These are phyloP conservation scores for Cytidiella melzeri DNA, from an alignment of 768 basidiomycete species.

Conservation along the genomic window DNA sequence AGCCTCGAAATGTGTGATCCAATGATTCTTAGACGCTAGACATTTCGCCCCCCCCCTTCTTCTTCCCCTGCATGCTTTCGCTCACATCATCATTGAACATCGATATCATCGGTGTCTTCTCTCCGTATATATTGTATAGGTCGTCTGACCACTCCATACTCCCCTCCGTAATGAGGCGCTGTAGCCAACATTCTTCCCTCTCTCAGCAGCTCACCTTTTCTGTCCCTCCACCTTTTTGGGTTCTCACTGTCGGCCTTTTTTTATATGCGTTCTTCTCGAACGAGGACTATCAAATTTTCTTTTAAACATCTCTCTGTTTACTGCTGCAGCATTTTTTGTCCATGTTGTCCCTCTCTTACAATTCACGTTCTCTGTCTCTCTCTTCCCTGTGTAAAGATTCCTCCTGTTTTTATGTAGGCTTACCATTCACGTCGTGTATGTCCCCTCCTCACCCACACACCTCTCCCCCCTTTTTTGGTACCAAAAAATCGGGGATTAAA, in stretches of 20 bases:
- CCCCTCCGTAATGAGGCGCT: conserved; percentile 7
- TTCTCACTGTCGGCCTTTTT: conserved; percentile 14
- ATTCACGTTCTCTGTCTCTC: conserved; percentile 4
- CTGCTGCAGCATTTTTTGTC: conserved; percentile 10
- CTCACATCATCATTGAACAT: not conserved
- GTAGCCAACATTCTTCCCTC: not conserved
- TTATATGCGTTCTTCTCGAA: no score
- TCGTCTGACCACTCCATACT: conserved; percentile 5
- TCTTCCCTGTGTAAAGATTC: conserved; percentile 18
- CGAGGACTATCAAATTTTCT: conserved; percentile 10
- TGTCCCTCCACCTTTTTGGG: conserved; percentile 7
- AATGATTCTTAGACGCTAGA: conserved; percentile 17
- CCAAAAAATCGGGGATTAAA: no score
- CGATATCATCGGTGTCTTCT: not conserved
- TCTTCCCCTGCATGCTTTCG: conserved; percentile 8
- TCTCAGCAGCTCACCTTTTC: not conserved
- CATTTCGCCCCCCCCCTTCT: conserved; percentile 10
- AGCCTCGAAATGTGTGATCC: conserved; percentile 40
- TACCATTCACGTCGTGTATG: conserved; percentile 18
- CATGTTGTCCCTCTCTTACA: conserved; percentile 1
- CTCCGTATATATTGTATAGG: conserved; percentile 2
- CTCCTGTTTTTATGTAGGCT: conserved; percentile 4
- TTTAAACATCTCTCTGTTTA: not conserved
- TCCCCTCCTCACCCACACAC: conserved; percentile 12
- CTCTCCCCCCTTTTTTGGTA: no score